Evolutionary conservation across 805 yeast genomes (phyloP), one percentile per base, ranked within the genome.

Genomic region (Candida nanaspora): DNA sequence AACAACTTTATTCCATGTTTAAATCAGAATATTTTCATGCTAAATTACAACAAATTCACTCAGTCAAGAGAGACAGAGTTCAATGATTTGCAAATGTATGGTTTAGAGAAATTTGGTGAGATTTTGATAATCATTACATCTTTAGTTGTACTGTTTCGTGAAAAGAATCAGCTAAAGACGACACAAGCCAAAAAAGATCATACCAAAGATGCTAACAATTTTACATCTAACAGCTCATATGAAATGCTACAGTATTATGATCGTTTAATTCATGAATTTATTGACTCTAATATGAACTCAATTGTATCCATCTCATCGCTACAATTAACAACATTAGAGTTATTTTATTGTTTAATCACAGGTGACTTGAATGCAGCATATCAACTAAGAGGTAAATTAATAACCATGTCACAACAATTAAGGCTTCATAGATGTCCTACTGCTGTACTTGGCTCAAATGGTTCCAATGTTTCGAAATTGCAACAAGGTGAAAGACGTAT

Each of bases 371-470:
- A 79, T 8, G 79, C 86, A 1, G 71, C 87, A 45, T 87, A 86
- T 63, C 82, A 81, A 40, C 68, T 84, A 33, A 70, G 95, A 44
- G 89, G 91, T 33, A 69, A 79, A 49, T 80, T 82, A 7, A 76
- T 82, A 11, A 80, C 87, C 22, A 83, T 86, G 89, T 81, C 89
- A 4, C 94, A 86, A 51, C 93, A 87, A 50, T 64, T 88, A 40
- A 74, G 96, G 50, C 66, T 88, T 35, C 95, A 87, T 56, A 70
- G 94, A 49, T 83, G 95, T 59, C 95, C 95, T 9, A 79, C 89
- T 4, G 91, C 91, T 0, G 88, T 86, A 4, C 63, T 82, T 38
- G 76, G 78, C 3, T 70, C 71, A n/a, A 70, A 69, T 43, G 91
- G 91, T 1, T 70, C 82, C 2, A 74, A 75, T 27, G 75, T 83